These are phyloP conservation scores for Keithomyces neogunnii DNA, from an alignment of 2,329 filamentous ascomycete species.

Conservation along the genomic window DNA sequence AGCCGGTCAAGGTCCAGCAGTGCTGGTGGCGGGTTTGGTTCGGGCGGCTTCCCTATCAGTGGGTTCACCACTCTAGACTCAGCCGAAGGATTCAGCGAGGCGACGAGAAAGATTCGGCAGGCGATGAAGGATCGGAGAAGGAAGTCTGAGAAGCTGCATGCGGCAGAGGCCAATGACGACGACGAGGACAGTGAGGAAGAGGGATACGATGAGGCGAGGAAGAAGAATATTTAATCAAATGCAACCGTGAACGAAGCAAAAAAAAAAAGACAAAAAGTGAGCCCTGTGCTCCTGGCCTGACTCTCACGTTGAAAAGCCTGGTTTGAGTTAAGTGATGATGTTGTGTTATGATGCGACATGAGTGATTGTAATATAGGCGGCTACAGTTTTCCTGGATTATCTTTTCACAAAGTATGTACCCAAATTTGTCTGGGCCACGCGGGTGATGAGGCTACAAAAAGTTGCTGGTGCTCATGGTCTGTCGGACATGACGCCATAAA, in stretches of 20 bases:
- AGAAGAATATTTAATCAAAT: constrained; percentile 26
- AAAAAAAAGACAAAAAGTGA: too few relatives aligned
- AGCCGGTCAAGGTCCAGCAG: constrained; percentile 64
- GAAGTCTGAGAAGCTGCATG: constrained; percentile 37
- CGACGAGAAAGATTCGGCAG: constrained; percentile 72
- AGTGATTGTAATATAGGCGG: neutral
- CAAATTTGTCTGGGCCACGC: too few relatives aligned
- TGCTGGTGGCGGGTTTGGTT: constrained; percentile 53
- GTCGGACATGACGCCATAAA: too few relatives aligned
- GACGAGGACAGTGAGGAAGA: constrained; percentile 35
- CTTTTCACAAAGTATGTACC: too few relatives aligned
- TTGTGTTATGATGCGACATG: neutral
- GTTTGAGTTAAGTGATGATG: neutral
- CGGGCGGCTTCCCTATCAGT: constrained; percentile 55
- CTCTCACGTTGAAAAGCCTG: neutral
- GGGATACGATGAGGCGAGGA: constrained; percentile 32
- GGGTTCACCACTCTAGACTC: constrained; percentile 61
- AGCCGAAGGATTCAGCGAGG: constrained; percentile 69
- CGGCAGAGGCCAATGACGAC: constrained; percentile 23
- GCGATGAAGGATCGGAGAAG: constrained; percentile 64
- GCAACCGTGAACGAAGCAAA: neutral
- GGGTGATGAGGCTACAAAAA: too few relatives aligned
- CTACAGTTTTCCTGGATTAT: too few relatives aligned
- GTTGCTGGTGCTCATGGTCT: too few relatives aligned
- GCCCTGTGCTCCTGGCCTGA: neutral